A percentile compares a stretch with the other conserved stretches of the same genome.
Evolutionary conservation across 352 stramenopile genomes (phyloP).

Genomic region (Lagenidium giganteum): DNA sequence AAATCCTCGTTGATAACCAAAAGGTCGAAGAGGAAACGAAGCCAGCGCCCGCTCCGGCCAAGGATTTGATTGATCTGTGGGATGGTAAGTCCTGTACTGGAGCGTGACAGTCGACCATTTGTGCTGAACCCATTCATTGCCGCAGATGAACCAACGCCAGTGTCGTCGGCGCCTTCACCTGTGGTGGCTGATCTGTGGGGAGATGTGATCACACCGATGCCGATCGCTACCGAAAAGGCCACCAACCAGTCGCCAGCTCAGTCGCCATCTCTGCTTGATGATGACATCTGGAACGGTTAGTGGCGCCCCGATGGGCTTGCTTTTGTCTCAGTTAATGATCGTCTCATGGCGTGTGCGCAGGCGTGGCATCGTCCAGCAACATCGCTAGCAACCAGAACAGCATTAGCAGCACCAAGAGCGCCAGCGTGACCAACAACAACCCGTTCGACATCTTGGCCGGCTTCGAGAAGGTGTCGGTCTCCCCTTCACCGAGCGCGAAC

Average conservation of each 20-base stretch:
- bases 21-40: slow-evolving; percentile 18
- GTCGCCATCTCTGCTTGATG: slow-evolving; percentile 5
- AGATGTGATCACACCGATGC: too few species aligned
- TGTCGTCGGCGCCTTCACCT: background rate
- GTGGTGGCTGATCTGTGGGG: background rate
- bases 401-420: slow-evolving; percentile 6
- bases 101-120: too few species aligned
- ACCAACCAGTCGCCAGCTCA: background rate
- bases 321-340: too few species aligned
- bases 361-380: too few species aligned
- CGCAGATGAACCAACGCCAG: slow-evolving; percentile 20
- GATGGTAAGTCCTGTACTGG: slow-evolving; percentile 40
- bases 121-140: background rate
- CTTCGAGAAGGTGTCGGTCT: too few species aligned
- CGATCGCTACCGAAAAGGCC: too few species aligned
- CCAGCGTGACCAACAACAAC: slow-evolving; percentile 16
- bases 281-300: too few species aligned
- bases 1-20: slow-evolving; percentile 24
- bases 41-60: slow-evolving; percentile 13
- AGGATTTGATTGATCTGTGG: slow-evolving; percentile 64
- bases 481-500: too few species aligned
- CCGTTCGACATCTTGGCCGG: too few species aligned
- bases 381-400: too few species aligned
- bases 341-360: background rate
- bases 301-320: too few species aligned